Base-by-base conservation (phyloP, 2,329 filamentous ascomycete species). In the Penicillium olsonii region DNA sequence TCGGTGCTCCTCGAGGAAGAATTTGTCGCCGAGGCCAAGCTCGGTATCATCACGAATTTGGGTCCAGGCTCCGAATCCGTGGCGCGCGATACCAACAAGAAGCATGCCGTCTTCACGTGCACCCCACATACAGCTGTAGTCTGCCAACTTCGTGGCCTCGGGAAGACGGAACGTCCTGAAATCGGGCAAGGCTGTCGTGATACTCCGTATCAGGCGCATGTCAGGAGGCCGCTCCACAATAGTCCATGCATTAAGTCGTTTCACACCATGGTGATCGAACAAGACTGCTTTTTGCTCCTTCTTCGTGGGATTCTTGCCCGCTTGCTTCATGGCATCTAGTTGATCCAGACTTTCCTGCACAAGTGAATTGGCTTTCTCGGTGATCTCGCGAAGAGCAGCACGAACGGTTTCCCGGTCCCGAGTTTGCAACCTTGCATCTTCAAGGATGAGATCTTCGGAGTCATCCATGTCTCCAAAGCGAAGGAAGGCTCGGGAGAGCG, bases 281-380 rank as follows among this genome's bases (percentile, higher is more conserved):
- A 99, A 77, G 15, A 99, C 90, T 0, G 94, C 94, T 72, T 99
- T 99, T 71, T 90, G 90, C 68, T 99, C 94, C 71, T 99, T 99
- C 77, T 97, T 96, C 0, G 92, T 95, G 46, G 95, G 74, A 2
- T 85, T 81, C 68, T 94, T 95, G 65, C 90, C 90, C 55, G 87
- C 77, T 18, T 78, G 84, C 69, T 94, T 89, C 61, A 85, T 69
- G 12, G 80, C 80, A 50, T 81, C 79, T 45, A 87, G 75, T 51
- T 83, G 78, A 26, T 79, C 78, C 39, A 80, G 75, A 54, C 96
- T 90, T 64, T 91, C 90, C 54, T 87, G 85, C 27, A 91, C 82
- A 15, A 95, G 80, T 22, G 75, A 67, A 51, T 84, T 84, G 18
- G 86, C 85, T 54, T 82, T 87, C 60, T 90, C 87, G 27, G 89